A percentile compares a stretch with the other conserved stretches of the same genome.
phyloP scores from a whole-genome alignment of 1,284 basidiomycete species.

The Ustilago trichophora region DNA sequence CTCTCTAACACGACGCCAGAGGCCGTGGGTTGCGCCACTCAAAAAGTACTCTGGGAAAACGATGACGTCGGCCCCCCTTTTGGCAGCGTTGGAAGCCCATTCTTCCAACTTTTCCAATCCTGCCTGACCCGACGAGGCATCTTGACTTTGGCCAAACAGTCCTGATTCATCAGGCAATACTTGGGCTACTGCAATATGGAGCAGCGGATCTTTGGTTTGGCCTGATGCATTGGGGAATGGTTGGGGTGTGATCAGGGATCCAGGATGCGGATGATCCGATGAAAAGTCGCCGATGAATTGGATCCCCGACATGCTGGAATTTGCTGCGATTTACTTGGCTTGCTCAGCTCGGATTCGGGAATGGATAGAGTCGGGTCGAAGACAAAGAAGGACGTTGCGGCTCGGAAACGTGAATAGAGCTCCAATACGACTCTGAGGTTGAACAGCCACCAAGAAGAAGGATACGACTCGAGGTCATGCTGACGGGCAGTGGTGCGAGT shows the following conservation, averaged over 20 bases:
- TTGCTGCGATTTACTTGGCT: too few species aligned
- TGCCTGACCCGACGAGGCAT: background rate
- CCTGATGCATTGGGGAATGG: slow-evolving; percentile 6
- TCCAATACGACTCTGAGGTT: too few species aligned
- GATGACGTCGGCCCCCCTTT: slow-evolving; percentile 52
- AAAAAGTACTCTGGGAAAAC: slow-evolving; percentile 65
- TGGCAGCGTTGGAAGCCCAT: slow-evolving; percentile 33
- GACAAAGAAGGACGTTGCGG: too few species aligned
- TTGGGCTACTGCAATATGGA: slow-evolving; percentile 42
- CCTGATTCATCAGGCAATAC: slow-evolving; percentile 37
- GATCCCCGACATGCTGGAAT: slow-evolving; percentile 3
- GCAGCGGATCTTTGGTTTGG: slow-evolving; percentile 12
- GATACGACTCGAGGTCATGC: too few species aligned
- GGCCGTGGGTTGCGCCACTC: slow-evolving; percentile 55
- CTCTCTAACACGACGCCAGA: slow-evolving; percentile 35
- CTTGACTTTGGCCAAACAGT: too few species aligned
- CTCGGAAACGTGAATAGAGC: too few species aligned
- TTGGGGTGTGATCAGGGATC: background rate
- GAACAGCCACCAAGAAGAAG: too few species aligned
- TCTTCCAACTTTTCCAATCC: slow-evolving; percentile 41
- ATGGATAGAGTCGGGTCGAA: too few species aligned
- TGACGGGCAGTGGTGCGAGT: too few species aligned
- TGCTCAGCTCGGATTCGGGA: too few species aligned
- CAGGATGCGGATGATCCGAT: slow-evolving; percentile 8
- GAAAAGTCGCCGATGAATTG: slow-evolving; percentile 11